Percentiles rank a stretch among this genome's conserved stretches.
Conservation (phyloP, 2,329 filamentous ascomycete genomes). For the Coniochaeta prunicola region DNA sequence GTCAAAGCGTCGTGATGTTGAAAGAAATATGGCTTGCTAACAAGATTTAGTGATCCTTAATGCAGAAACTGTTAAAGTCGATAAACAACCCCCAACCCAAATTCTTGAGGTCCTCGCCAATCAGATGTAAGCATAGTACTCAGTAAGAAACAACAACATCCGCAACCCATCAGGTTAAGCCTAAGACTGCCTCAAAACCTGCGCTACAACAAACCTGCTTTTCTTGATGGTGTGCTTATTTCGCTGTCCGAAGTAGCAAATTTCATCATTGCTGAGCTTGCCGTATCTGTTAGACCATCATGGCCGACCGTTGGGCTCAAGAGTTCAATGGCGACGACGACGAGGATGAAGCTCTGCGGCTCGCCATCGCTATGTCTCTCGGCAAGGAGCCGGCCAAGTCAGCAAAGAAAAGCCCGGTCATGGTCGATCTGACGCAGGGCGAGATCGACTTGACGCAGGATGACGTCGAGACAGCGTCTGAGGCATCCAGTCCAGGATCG, state of each 20-base stretch:
- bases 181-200: background rate
- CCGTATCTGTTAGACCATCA: background rate
- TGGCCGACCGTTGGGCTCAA: conserved; percentile 14
- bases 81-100: background rate
- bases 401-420: background rate
- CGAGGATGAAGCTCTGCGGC: conserved; percentile 52
- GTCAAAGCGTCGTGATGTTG: background rate
- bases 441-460: conserved; percentile 1
- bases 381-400: conserved; percentile 16
- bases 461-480: background rate
- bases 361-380: conserved; percentile 54
- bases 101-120: background rate
- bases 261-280: background rate
- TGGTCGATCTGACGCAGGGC: conserved; percentile 14
- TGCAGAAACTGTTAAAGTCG: background rate
- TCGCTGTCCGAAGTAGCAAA: background rate
- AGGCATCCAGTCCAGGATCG: background rate
- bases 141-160: background rate
- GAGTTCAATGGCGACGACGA: conserved; percentile 28
- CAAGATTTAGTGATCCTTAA: background rate
- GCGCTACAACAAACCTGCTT: background rate
- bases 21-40: background rate
- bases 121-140: background rate
- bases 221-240: background rate
- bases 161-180: background rate